A percentile compares a stretch with the other conserved stretches of the same genome.
These are phyloP conservation scores for Oidiodendron maius DNA, from an alignment of 495 filamentous ascomycete species.

Conservation along the genomic window DNA sequence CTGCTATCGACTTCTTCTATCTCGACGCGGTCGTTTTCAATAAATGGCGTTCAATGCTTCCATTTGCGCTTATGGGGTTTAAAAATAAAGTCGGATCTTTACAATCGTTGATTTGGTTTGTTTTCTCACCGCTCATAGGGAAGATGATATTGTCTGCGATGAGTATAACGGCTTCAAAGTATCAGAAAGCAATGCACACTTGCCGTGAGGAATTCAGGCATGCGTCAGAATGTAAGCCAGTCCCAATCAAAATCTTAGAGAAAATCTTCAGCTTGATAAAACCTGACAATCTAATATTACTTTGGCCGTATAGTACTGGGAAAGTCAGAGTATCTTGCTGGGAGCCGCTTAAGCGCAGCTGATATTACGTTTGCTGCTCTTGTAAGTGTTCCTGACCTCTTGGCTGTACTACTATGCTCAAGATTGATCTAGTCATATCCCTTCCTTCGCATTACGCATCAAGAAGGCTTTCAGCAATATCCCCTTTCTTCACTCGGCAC, in stretches of 20 bases:
- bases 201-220: constrained; percentile 3
- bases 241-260: not conserved
- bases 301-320: constrained; percentile 8
- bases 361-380: constrained; percentile 13
- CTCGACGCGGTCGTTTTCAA: not conserved
- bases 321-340: constrained; percentile 6
- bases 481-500: not conserved
- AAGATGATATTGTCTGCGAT: constrained; percentile 5
- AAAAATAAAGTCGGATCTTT: constrained; percentile 5
- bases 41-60: constrained; percentile 11
- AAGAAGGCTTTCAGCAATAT: constrained; percentile 7
- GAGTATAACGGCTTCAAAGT: not conserved
- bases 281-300: not conserved
- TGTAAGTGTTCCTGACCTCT: constrained; percentile 1
- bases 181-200: constrained; percentile 5
- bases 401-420: not conserved
- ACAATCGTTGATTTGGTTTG: constrained; percentile 12
- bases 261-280: not conserved
- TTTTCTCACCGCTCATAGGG: constrained; percentile 3
- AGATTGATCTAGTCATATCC: not conserved
- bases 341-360: constrained; percentile 7
- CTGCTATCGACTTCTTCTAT: constrained; percentile 5
- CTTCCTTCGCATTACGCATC: constrained; percentile 8
- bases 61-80: constrained; percentile 9
- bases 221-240: constrained; percentile 4